Conservation (phyloP, 495 filamentous ascomycete genomes). For the Xylaria curta region DNA sequence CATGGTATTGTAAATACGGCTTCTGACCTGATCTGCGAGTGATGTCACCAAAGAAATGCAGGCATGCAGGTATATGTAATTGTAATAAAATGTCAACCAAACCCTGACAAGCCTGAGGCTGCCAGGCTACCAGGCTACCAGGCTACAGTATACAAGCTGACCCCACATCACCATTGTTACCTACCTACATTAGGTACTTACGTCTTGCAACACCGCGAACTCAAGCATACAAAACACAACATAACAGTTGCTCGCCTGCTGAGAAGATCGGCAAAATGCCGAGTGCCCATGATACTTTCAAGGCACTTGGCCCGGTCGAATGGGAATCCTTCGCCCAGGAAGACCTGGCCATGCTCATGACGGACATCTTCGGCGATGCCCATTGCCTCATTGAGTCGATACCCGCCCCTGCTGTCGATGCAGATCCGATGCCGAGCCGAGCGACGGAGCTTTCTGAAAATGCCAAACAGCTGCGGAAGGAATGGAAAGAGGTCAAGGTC, state of each 20-base stretch:
- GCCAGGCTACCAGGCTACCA: neutral
- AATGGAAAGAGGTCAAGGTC: slow-evolving; percentile 88
- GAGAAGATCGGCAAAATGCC: slow-evolving; percentile 53
- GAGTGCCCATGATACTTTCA: slow-evolving; percentile 74
- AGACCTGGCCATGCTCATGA: slow-evolving; percentile 62
- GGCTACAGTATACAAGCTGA: neutral
- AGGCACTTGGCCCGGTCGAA: slow-evolving; percentile 71
- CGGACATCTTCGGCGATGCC: slow-evolving; percentile 64
- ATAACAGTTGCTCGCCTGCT: neutral
- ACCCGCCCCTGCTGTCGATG: slow-evolving; percentile 45
- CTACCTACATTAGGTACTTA: too few species aligned
- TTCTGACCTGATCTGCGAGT: neutral
- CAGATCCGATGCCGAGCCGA: slow-evolving; percentile 22
- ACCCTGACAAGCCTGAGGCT: neutral
- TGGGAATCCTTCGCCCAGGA: slow-evolving; percentile 67
- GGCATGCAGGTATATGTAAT: too few species aligned
- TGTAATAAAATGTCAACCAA: neutral
- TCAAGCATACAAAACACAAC: neutral
- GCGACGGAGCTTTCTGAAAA: slow-evolving; percentile 37
- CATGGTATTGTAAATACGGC: neutral
- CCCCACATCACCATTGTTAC: neutral
- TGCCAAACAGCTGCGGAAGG: slow-evolving; percentile 62
- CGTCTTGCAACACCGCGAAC: neutral
- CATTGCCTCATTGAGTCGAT: slow-evolving; percentile 79
- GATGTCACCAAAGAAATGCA: slow-evolving; percentile 1